A percentile compares a stretch with the other conserved stretches of the same genome.
Evolutionary conservation across 2,329 filamentous ascomycete species (phyloP).

Genomic region (Berkeleyomyces rouxiae): DNA sequence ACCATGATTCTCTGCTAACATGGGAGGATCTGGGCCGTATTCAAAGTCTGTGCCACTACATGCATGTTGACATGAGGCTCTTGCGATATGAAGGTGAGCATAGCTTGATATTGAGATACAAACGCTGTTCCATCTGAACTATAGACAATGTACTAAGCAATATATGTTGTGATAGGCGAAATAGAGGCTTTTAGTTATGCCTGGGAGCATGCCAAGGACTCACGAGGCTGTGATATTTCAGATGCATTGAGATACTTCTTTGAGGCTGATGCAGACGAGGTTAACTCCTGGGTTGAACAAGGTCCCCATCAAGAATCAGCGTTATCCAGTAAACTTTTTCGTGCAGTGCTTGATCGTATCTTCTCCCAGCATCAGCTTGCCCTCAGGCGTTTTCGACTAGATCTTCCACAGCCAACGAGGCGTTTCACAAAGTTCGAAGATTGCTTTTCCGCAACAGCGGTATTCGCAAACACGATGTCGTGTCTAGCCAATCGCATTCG

Average conservation of each 20-base stretch:
- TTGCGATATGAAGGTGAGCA: conserved; percentile 33
- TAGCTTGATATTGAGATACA: not conserved
- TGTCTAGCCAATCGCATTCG: not conserved
- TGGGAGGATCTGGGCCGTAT: conserved; percentile 22
- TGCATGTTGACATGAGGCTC: conserved; percentile 37
- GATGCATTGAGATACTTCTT: not conserved
- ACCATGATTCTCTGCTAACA: not conserved
- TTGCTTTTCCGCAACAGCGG: not conserved
- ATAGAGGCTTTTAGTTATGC: too few species aligned
- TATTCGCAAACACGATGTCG: not conserved
- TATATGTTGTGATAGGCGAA: not conserved
- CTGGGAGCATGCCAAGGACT: too few species aligned
- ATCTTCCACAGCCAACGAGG: not conserved
- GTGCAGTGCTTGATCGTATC: not conserved
- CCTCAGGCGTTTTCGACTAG: not conserved
- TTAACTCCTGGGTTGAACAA: too few species aligned
- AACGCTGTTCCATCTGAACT: not conserved
- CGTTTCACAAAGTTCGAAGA: not conserved
- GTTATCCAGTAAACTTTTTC: not conserved
- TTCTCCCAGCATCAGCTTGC: not conserved
- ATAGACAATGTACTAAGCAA: not conserved
- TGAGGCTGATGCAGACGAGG: not conserved
- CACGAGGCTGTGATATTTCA: too few species aligned
- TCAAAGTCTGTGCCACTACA: conserved; percentile 28
- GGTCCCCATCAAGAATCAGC: not conserved